Evolutionary conservation across 1,284 basidiomycete species (phyloP).

Genomic region (Apiotrichum domesticum): DNA sequence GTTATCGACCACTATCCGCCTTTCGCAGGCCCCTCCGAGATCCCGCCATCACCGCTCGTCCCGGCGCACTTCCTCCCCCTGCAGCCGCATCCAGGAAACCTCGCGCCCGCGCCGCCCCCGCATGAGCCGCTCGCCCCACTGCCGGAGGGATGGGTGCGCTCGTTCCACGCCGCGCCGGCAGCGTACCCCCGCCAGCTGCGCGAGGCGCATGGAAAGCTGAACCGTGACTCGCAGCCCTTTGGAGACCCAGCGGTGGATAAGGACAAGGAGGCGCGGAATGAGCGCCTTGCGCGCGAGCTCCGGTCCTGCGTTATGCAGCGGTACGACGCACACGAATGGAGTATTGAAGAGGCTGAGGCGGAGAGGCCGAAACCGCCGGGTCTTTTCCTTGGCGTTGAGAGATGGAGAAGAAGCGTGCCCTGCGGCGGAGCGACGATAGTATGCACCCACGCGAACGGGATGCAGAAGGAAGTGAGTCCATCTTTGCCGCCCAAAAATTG

Average conservation of each 20-base stretch:
- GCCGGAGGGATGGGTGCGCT: slow-evolving; percentile 47
- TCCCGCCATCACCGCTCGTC: no score
- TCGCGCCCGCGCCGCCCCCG: not conserved
- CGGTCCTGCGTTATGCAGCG: not conserved
- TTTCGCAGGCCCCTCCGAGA: no score
- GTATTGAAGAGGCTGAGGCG: not conserved
- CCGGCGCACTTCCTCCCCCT: no score
- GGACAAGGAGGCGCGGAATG: slow-evolving; percentile 27
- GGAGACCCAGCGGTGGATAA: slow-evolving; percentile 3
- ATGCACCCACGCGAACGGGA: slow-evolving; percentile 70
- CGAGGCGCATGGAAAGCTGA: slow-evolving; percentile 29
- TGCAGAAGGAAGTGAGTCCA: slow-evolving; percentile 66
- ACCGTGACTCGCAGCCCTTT: slow-evolving; percentile 18
- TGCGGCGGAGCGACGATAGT: slow-evolving; percentile 58
- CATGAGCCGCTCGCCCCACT: slow-evolving; percentile 26
- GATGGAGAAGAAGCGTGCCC: slow-evolving; percentile 6
- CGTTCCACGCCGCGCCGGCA: slow-evolving; percentile 65
- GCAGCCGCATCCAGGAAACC: slow-evolving; percentile 1
- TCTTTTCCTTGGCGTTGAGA: slow-evolving; percentile 23
- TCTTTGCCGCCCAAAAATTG: not conserved
- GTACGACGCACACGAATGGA: slow-evolving; percentile 7
- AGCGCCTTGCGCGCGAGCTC: slow-evolving; percentile 5
- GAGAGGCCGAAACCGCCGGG: slow-evolving; percentile 34
- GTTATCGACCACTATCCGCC: no score
- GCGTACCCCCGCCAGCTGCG: slow-evolving; percentile 54